Percentiles rank a stretch among this genome's conserved stretches.
phyloP scores from a whole-genome alignment of 495 filamentous ascomycete species.

The Cercophora sp. region DNA sequence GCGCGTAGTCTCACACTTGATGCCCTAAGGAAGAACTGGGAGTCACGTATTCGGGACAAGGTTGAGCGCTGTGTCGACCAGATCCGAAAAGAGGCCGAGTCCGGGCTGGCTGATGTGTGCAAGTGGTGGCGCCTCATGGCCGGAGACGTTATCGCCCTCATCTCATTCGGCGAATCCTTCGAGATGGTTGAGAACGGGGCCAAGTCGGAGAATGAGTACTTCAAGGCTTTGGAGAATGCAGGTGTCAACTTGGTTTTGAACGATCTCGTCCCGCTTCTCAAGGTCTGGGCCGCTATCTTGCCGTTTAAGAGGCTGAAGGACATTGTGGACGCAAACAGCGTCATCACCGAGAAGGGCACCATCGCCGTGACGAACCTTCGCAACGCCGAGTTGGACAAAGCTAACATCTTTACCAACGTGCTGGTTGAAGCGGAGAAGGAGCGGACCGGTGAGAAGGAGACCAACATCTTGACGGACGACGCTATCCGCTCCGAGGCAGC shows the following conservation, averaged over 20 bases:
- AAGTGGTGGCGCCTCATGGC: conserved; percentile 58
- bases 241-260: conserved; percentile 7
- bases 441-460: conserved; percentile 34
- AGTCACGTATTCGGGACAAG: conserved; percentile 3
- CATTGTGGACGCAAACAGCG: conserved; percentile 17
- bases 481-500: conserved; percentile 36
- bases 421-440: conserved; percentile 21
- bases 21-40: conserved; percentile 16
- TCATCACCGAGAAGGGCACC: conserved; percentile 35
- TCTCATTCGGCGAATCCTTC: conserved; percentile 58
- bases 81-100: conserved; percentile 12
- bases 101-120: conserved; percentile 38
- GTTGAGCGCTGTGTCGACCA: conserved; percentile 2
- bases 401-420: conserved; percentile 23
- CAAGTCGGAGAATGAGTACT: conserved; percentile 27
- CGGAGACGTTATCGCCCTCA: conserved; percentile 52
- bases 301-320: conserved; percentile 9
- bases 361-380: conserved; percentile 41
- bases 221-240: conserved; percentile 9
- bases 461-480: conserved; percentile 32
- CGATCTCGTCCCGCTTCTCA: not conserved
- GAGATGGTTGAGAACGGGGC: conserved; percentile 46
- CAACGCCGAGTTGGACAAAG: conserved; percentile 23
- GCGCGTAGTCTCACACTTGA: conserved; percentile 13
- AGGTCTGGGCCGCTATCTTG: not conserved